These are phyloP conservation scores for Lepidium didymum DNA, from an alignment of 345 rosid species.

Conservation along the genomic window DNA sequence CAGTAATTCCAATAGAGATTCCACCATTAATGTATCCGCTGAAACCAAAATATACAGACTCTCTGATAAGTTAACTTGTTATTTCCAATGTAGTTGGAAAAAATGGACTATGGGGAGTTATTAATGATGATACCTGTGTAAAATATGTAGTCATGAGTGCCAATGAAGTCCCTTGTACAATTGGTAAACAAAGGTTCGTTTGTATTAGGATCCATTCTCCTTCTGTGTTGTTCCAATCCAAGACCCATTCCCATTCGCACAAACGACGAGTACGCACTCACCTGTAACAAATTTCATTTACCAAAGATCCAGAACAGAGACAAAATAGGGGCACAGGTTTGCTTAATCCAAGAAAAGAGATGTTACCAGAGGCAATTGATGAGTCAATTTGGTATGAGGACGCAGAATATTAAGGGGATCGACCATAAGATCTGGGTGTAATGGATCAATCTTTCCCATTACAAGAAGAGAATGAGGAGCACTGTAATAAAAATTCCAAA, in stretches of 20 bases:
- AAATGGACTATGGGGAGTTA: not conserved
- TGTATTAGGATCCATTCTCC: constrained; percentile 73
- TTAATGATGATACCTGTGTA: constrained; percentile 61
- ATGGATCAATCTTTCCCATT: constrained; percentile 76
- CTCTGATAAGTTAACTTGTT: not conserved
- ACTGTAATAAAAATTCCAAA: constrained; percentile 42
- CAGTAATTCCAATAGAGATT: constrained; percentile 84
- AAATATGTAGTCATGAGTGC: constrained; percentile 92
- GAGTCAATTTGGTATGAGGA: constrained; percentile 74
- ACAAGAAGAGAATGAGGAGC: constrained; percentile 96
- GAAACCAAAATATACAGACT: constrained; percentile 9
- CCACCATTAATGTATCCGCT: constrained; percentile 93
- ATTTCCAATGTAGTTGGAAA: not conserved
- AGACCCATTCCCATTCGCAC: constrained; percentile 51
- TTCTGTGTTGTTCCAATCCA: constrained; percentile 68
- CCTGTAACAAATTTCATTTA: constrained; percentile 41
- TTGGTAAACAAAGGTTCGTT: constrained; percentile 93
- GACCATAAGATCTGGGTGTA: constrained; percentile 64
- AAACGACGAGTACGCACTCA: constrained; percentile 92
- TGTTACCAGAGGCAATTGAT: constrained; percentile 87
- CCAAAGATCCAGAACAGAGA: not conserved
- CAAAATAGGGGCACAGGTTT: not conserved
- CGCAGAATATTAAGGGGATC: constrained; percentile 88
- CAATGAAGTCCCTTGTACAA: constrained; percentile 88
- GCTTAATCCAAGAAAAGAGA: not conserved